Base-by-base conservation (phyloP, 139 green algal species). In the Picocystis salinarum region DNA sequence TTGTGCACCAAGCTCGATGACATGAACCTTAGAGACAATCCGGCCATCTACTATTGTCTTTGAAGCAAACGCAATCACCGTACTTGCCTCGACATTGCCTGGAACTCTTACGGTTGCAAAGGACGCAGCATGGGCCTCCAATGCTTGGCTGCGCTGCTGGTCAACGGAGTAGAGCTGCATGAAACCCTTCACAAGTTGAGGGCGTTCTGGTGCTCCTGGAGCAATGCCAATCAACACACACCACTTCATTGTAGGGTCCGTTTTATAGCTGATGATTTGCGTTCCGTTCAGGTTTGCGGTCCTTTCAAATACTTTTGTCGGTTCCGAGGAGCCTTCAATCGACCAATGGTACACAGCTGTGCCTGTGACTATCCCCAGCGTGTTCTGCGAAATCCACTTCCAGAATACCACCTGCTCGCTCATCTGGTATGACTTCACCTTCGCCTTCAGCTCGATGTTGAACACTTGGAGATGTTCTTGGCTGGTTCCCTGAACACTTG, bases 81-180 rank as follows among this genome's bases (percentile, higher is more conserved):
- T 78, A 55, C 71, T 82, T 4, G 48, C 36, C 11, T 27, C 29
- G 23, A 48, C 56, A 37, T 67, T 73, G 19, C 53, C 64, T 5
- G 49, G 20, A 12, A 45, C 15, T 54, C 80, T 82, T 40, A 93
- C 53, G 15, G 68, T 77, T 1, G 78, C 71, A 59, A 99, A 97
- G 0, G 74, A 74, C 23, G 85, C 88, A 23, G 84, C 80, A 50
- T 99, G 89, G 11, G 89, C 89, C 52, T 99, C 85, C 42, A 99
- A 67, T 1, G 82, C 75, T 71, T 99, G 89, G 62, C 72, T 91
- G 53, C 91, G 79, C 39, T 67, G 39, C 71, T 95, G 85, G 34
- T 94, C 89, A 33, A 92, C 71, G 4, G 80, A 93, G 61, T 84
- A 97, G 50, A 99, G 74, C 71, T 99, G 89, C 89, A 99, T 95